Percentiles rank a stretch among this genome's conserved stretches.
Conservation (phyloP, 495 filamentous ascomycete genomes). For the Trichoderma virens region DNA sequence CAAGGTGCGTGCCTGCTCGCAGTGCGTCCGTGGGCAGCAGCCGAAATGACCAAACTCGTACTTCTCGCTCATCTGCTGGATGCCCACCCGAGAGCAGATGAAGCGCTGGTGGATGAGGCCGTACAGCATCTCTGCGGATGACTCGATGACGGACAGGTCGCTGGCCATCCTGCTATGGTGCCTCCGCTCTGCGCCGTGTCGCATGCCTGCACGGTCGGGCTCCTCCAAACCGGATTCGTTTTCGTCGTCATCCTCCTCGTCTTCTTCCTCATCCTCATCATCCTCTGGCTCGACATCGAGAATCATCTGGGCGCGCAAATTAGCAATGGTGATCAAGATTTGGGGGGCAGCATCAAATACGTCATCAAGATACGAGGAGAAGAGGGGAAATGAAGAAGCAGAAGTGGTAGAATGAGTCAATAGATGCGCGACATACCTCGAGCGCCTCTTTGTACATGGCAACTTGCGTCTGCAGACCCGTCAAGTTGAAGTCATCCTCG, state of each 20-base stretch:
- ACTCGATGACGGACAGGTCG: slow-evolving; percentile 91
- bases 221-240: slow-evolving; percentile 70
- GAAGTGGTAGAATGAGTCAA: neutral
- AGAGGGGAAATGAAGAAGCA: neutral
- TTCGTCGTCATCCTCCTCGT: slow-evolving; percentile 71
- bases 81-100: slow-evolving; percentile 93
- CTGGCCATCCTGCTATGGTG: slow-evolving; percentile 81
- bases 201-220: slow-evolving; percentile 51
- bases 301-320: slow-evolving; percentile 66
- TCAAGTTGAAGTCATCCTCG: slow-evolving; percentile 98
- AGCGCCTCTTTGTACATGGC: slow-evolving; percentile 97
- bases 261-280: slow-evolving; percentile 79
- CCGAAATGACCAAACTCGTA: slow-evolving; percentile 96
- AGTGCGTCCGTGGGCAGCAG: slow-evolving; percentile 82
- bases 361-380: neutral
- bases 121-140: slow-evolving; percentile 93
- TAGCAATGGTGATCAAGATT: neutral
- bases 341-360: neutral
- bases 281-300: slow-evolving; percentile 96
- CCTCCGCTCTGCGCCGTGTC: slow-evolving; percentile 53
- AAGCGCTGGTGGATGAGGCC: slow-evolving; percentile 97
- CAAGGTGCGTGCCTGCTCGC: slow-evolving; percentile 77
- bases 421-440: slow-evolving; percentile 30
- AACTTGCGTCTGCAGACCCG: slow-evolving; percentile 87
- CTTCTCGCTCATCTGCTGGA: slow-evolving; percentile 98